phyloP scores from a whole-genome alignment of 768 basidiomycete species.

The Kwoniella sp. region DNA sequence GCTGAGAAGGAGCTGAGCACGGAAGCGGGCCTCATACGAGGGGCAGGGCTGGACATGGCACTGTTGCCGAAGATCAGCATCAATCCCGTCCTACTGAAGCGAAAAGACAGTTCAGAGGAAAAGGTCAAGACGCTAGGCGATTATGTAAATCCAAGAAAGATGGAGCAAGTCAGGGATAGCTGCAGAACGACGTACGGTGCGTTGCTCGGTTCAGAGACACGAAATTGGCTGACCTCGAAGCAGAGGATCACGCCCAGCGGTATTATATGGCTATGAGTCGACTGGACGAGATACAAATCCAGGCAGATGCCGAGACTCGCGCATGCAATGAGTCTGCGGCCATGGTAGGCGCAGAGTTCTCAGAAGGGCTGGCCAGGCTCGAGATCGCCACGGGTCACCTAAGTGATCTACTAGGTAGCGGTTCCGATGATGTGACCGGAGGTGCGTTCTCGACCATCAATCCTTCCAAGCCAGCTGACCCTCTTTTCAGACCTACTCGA shows the following conservation, averaged over 20 bases:
- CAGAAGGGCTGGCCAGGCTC: slow-evolving; percentile 25
- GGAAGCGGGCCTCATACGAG: slow-evolving; percentile 26
- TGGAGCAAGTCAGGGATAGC: slow-evolving; percentile 43
- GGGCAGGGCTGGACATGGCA: slow-evolving; percentile 32
- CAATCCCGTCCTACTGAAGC: slow-evolving; percentile 24
- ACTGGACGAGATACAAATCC: slow-evolving; percentile 26
- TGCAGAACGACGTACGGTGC: slow-evolving; percentile 38
- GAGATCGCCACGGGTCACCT: slow-evolving; percentile 30
- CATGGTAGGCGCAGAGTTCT: slow-evolving; percentile 27
- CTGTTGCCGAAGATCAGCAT: slow-evolving; percentile 28
- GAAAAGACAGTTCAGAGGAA: slow-evolving; percentile 24
- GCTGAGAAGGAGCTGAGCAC: slow-evolving; percentile 33
- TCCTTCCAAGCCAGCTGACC: background rate
- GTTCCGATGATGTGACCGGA: slow-evolving; percentile 15
- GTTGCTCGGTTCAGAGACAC: slow-evolving; percentile 3
- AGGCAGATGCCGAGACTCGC: slow-evolving; percentile 25
- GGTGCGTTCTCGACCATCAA: background rate
- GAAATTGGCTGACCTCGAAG: background rate
- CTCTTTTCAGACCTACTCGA: slow-evolving; percentile 25
- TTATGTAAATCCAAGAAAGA: slow-evolving; percentile 41
- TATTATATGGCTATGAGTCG: slow-evolving; percentile 22
- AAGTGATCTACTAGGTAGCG: slow-evolving; percentile 14
- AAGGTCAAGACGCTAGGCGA: slow-evolving; percentile 38
- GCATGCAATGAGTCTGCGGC: slow-evolving; percentile 18
- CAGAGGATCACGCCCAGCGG: slow-evolving; percentile 33